phyloP scores from a whole-genome alignment of 2,329 filamentous ascomycete genomes.

The Claviceps lovelessii region DNA sequence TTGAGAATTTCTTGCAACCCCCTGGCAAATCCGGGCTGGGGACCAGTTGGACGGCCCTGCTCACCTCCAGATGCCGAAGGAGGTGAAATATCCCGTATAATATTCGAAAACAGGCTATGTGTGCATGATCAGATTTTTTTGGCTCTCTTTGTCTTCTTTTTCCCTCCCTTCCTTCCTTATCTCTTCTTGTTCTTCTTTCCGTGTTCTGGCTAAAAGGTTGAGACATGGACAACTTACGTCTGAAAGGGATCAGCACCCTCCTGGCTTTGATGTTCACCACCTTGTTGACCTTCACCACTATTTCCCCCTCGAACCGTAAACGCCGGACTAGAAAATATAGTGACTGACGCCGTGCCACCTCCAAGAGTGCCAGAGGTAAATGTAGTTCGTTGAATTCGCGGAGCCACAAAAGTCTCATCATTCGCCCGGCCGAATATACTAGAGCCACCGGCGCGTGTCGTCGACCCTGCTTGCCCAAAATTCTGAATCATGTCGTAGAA shows the following conservation, averaged over 20 bases:
- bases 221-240: constrained; percentile 24
- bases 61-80: constrained; percentile 13
- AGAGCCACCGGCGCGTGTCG: not conserved
- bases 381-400: constrained; percentile 24
- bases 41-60: constrained; percentile 9
- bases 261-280: not conserved
- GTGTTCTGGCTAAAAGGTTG: too few relatives aligned
- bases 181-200: too few relatives aligned
- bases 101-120: constrained; percentile 31
- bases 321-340: constrained; percentile 28
- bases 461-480: constrained; percentile 12
- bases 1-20: constrained; percentile 39
- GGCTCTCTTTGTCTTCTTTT: too few relatives aligned
- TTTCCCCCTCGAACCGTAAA: constrained; percentile 6
- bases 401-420: not conserved
- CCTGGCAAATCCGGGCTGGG: constrained; percentile 12
- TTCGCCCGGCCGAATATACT: not conserved
- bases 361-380: constrained; percentile 23
- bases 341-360: constrained; percentile 33
- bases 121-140: constrained; percentile 1
- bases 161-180: too few relatives aligned
- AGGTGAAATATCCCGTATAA: constrained; percentile 27
- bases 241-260: constrained; percentile 27
- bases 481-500: constrained; percentile 31
- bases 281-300: not conserved